Evolutionary conservation across 495 filamentous ascomycete species (phyloP).

Genomic region (Penicillium manginii): DNA sequence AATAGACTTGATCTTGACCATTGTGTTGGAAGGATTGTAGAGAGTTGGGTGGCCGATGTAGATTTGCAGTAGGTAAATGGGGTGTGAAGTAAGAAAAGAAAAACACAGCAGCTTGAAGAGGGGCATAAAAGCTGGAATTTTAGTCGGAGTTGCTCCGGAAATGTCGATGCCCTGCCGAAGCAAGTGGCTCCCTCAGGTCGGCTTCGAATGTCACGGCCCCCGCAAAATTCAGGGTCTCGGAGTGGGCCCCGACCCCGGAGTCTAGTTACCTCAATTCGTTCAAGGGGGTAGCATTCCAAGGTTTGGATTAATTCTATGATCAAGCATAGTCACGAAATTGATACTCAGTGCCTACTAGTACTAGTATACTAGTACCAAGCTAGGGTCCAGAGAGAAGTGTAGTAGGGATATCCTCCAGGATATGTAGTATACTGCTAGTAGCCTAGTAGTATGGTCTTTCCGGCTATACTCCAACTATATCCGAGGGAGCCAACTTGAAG

Average conservation of each 20-base stretch:
- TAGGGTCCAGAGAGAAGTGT: too few species aligned
- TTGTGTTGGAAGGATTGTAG: conserved; percentile 26
- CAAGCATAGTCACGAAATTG: too few species aligned
- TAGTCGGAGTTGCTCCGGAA: conserved; percentile 12
- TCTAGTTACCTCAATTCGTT: too few species aligned
- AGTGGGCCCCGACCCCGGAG: conserved; percentile 1
- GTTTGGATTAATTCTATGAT: too few species aligned
- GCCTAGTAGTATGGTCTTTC: too few species aligned
- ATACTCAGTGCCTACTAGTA: too few species aligned
- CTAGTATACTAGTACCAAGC: too few species aligned
- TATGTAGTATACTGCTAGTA: too few species aligned
- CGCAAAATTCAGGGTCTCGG: conserved; percentile 9
- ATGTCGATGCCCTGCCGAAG: conserved; percentile 6
- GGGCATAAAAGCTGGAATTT: not conserved
- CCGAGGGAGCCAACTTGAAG: too few species aligned
- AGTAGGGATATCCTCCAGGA: too few species aligned
- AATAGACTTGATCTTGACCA: conserved; percentile 69
- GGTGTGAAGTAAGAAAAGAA: not conserved
- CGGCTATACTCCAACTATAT: too few species aligned
- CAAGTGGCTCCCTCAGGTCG: not conserved
- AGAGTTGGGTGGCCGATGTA: not conserved
- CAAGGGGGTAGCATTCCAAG: too few species aligned
- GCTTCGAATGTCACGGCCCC: conserved; percentile 1
- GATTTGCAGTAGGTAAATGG: not conserved
- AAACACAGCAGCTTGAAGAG: not conserved